A percentile compares a stretch with the other conserved stretches of the same genome.
Conservation (phyloP, 768 basidiomycete species). For the Lentinula lateritia region DNA sequence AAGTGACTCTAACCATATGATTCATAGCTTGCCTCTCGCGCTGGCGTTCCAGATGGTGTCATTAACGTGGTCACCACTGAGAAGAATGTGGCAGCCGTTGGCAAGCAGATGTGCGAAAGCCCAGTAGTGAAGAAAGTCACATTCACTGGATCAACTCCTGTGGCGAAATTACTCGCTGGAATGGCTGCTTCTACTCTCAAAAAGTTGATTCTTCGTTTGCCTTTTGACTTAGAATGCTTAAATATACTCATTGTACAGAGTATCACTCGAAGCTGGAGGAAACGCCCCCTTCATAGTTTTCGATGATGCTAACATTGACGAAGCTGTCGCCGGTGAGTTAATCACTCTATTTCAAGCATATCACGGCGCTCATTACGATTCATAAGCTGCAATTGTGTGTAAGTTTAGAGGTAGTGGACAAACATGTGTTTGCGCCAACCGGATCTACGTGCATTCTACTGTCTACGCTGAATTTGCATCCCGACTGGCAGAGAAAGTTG, state of each 20-base stretch:
- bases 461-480: constrained; percentile 92
- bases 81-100: constrained; percentile 80
- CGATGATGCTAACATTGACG: constrained; percentile 90
- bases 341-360: not conserved
- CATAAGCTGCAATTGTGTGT: constrained; percentile 58
- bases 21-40: constrained; percentile 68
- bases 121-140: constrained; percentile 81
- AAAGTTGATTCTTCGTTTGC: constrained; percentile 46
- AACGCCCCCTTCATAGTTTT: constrained; percentile 98
- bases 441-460: constrained; percentile 88
- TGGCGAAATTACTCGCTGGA: constrained; percentile 71
- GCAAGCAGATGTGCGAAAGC: constrained; percentile 91
- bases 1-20: not conserved
- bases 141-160: constrained; percentile 84
- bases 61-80: constrained; percentile 91
- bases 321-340: constrained; percentile 72
- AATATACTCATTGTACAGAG: constrained; percentile 20
- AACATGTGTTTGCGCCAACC: constrained; percentile 84
- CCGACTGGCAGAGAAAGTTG: constrained; percentile 77
- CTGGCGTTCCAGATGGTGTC: constrained; percentile 93
- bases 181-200: constrained; percentile 76
- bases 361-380: not conserved
- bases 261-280: constrained; percentile 86
- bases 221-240: not conserved
- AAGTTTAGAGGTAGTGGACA: constrained; percentile 83